These are phyloP conservation scores for Batrachochytrium dendrobatidis DNA, from an alignment of 371 early-diverging fungal species.

Conservation along the genomic window DNA sequence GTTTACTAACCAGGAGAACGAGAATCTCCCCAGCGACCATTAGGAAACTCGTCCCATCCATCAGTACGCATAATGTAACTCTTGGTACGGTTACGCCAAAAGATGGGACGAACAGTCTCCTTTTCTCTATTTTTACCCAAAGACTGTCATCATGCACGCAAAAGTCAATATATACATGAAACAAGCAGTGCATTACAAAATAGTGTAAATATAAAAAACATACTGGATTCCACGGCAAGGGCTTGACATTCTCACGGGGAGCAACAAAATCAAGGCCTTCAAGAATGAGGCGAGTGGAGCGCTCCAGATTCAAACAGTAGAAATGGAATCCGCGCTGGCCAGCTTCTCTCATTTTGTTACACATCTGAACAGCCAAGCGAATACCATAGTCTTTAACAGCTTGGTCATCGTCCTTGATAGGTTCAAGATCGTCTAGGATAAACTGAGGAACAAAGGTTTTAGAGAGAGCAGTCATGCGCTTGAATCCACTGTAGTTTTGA, in stretches of 20 bases:
- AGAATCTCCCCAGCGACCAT: conserved; percentile 97
- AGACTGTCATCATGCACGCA: conserved; percentile 30
- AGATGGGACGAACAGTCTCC: conserved; percentile 94
- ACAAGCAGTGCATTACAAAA: not conserved
- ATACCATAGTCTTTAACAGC: conserved; percentile 92
- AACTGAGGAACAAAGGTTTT: conserved; percentile 77
- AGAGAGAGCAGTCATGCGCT: conserved; percentile 78
- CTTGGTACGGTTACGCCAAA: conserved; percentile 91
- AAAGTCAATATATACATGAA: not conserved
- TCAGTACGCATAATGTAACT: conserved; percentile 91
- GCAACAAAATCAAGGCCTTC: conserved; percentile 73
- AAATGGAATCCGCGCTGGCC: conserved; percentile 56
- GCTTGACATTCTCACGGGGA: conserved; percentile 66
- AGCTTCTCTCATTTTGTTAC: conserved; percentile 53
- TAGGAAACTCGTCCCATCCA: conserved; percentile 96
- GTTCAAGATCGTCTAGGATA: conserved; percentile 77
- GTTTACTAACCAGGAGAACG: conserved; percentile 61
- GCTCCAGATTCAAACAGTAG: conserved; percentile 83
- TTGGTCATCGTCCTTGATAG: conserved; percentile 93
- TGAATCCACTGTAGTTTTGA: conserved; percentile 84
- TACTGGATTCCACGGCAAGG: conserved; percentile 89
- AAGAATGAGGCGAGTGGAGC: conserved; percentile 72
- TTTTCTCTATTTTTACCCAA: conserved; percentile 75
- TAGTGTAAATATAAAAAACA: conserved; percentile 11
- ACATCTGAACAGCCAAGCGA: conserved; percentile 74